Base-by-base conservation (phyloP, 2,329 filamentous ascomycete genomes). In the Aspergillus eucalypticola region DNA sequence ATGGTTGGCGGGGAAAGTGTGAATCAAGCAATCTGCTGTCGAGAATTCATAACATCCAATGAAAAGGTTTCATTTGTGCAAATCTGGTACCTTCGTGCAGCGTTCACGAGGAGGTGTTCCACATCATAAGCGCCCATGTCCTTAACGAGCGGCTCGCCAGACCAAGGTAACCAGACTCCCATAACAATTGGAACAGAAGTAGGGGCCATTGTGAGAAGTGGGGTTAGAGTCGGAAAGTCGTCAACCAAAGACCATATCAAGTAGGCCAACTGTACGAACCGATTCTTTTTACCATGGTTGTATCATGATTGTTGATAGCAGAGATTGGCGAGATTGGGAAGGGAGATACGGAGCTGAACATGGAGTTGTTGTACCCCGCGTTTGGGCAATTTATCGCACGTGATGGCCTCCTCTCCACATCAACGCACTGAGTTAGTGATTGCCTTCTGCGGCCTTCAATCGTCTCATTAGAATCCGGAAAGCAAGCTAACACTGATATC, bases 51-150 rank as follows among this genome's bases (percentile, higher is more conserved):
- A 48, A 62, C 59, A 50, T 59, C 65, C 69, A 67, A 72, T 71
- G 56, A 66, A 64, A 62, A 67, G 66, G 60, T 60, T 56, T 61
- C 42, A 53, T 57, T 64, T 54, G 55, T 48, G 25, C 11, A 60
- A 58, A 61, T 48, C 46, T 60, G 58, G 54, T 56, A 61, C 50
- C 42, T 49, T 49, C 55, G 46, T 54, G 60, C 52, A 46, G 61
- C 46, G 50, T 60, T 48, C 49, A 19, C 38, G 62, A 67, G 53
- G 60, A 58, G 63, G 55, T 68, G 69, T 68, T 69, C 65, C 69
- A 69, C 67, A 63, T 63, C 61, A 64, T 75, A 74, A 74, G 73
- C 73, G 73, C 73, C 72, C 62, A 63, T 67, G 62, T 60, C 66
- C 58, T 66, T 65, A 64, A 65, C 67, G 64, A 75, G 72, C 70